phyloP scores from a whole-genome alignment of 2,329 filamentous ascomycete species.

The Colletotrichum graminicola region DNA sequence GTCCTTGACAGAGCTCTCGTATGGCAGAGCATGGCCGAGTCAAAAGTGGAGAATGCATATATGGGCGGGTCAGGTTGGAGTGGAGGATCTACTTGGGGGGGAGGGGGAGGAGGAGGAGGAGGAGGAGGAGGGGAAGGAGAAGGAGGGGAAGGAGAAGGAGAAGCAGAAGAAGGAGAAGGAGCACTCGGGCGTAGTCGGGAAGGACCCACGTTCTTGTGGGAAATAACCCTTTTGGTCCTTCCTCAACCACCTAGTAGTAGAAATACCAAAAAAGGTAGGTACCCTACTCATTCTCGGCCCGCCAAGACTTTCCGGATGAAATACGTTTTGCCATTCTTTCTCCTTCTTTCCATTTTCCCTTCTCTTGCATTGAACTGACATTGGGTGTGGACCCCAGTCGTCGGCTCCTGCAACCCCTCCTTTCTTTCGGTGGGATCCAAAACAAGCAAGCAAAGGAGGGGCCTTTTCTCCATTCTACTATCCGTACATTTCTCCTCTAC shows the following conservation, averaged over 20 bases:
- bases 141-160: too few relatives aligned
- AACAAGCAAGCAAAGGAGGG: background rate
- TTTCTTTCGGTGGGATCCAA: background rate
- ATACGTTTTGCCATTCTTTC: constrained; percentile 30
- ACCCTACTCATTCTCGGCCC: background rate
- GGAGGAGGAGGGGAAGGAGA: background rate
- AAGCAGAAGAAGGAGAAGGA: background rate
- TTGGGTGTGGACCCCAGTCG: constrained; percentile 37
- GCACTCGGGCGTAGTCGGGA: background rate
- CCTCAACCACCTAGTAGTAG: too few relatives aligned
- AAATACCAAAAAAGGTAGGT: background rate
- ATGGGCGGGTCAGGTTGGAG: background rate
- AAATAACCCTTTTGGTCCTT: background rate
- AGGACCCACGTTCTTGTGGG: constrained; percentile 25
- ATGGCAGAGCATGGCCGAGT: background rate
- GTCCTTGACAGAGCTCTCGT: background rate
- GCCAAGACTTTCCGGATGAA: constrained; percentile 29
- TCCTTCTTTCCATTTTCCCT: constrained; percentile 4
- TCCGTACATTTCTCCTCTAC: background rate
- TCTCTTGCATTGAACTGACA: constrained; percentile 5
- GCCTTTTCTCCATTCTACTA: background rate
- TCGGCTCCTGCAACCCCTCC: constrained; percentile 42
- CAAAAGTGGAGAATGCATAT: background rate
- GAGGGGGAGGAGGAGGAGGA: background rate
- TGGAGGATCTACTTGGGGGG: background rate